A percentile compares a stretch with the other conserved stretches of the same genome.
These are phyloP conservation scores for Cytospora mali DNA, from an alignment of 2,329 filamentous ascomycete genomes.

Conservation along the genomic window DNA sequence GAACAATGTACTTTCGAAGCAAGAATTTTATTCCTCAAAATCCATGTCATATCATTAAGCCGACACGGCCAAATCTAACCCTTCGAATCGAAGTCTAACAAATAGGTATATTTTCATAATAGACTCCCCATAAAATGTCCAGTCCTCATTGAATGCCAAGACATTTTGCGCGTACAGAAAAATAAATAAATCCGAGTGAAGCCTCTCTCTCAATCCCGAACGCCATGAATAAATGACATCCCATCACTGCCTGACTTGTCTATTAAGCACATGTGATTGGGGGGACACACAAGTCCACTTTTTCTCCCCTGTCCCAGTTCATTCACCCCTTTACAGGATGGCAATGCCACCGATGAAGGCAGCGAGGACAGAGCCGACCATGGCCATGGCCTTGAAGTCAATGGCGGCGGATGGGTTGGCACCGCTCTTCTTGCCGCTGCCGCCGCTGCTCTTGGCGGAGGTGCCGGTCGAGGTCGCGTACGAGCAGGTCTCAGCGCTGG, in stretches of 20 bases:
- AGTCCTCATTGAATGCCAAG: neutral
- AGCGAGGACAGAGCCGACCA: constrained; percentile 24
- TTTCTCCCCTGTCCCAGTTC: neutral
- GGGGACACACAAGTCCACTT: constrained; percentile 14
- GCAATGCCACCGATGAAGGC: constrained; percentile 26
- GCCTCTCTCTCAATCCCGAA: neutral
- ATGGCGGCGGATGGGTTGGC: constrained; percentile 9
- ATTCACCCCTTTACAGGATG: constrained; percentile 13
- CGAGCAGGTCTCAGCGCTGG: constrained; percentile 25
- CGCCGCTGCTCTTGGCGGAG: constrained; percentile 24
- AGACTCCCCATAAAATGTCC: neutral
- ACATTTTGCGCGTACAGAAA: neutral
- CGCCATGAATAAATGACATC: neutral
- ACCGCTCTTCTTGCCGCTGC: constrained; percentile 23
- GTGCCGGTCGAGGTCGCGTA: constrained; percentile 28
- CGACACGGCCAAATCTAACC: neutral
- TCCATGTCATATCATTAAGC: neutral
- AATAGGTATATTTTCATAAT: constrained; percentile 3
- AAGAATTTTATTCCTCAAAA: neutral
- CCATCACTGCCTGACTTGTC: neutral
- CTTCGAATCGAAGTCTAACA: neutral
- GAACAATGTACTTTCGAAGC: neutral
- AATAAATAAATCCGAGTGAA: neutral
- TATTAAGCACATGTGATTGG: neutral
- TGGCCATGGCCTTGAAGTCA: constrained; percentile 23